These are phyloP conservation scores for Musa schizocarpa DNA, from an alignment of 176 grass and related monocot genomes.

Conservation along the genomic window DNA sequence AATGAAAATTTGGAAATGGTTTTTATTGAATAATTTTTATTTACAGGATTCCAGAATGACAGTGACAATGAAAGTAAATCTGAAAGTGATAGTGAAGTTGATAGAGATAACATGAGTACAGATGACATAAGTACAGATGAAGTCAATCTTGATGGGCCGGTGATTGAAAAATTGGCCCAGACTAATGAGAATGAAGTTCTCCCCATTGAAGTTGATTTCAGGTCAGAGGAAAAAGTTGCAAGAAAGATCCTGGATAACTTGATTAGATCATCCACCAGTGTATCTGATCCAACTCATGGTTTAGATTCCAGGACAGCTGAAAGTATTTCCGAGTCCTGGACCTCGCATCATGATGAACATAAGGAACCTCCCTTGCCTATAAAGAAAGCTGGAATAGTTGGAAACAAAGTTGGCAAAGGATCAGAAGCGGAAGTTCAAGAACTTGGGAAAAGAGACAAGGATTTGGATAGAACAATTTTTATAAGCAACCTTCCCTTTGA, in stretches of 20 bases:
- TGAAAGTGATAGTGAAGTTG: constrained; percentile 18
- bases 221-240: constrained; percentile 55
- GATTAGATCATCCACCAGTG: constrained; percentile 52
- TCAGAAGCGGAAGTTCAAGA: constrained; percentile 10
- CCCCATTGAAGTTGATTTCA: constrained; percentile 47
- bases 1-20: background rate
- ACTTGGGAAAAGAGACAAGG: constrained; percentile 22
- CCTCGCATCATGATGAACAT: constrained; percentile 12
- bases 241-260: constrained; percentile 78
- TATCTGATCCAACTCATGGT: constrained; percentile 39
- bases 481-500: constrained; percentile 96
- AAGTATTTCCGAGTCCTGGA: constrained; percentile 32
- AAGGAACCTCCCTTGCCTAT: constrained; percentile 35
- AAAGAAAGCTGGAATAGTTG: constrained; percentile 11
- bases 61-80: constrained; percentile 44
- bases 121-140: constrained; percentile 36
- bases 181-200: constrained; percentile 27
- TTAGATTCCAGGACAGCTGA: constrained; percentile 15
- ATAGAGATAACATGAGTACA: constrained; percentile 39
- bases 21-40: background rate
- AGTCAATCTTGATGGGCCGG: background rate
- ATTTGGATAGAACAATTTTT: constrained; percentile 75
- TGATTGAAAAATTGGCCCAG: background rate
- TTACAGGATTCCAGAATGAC: constrained; percentile 35
- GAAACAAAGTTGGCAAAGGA: constrained; percentile 16